A percentile compares a stretch with the other conserved stretches of the same genome.
phyloP scores from a whole-genome alignment of 192 early-diverging fungal species.

The Coemansia sp. region DNA sequence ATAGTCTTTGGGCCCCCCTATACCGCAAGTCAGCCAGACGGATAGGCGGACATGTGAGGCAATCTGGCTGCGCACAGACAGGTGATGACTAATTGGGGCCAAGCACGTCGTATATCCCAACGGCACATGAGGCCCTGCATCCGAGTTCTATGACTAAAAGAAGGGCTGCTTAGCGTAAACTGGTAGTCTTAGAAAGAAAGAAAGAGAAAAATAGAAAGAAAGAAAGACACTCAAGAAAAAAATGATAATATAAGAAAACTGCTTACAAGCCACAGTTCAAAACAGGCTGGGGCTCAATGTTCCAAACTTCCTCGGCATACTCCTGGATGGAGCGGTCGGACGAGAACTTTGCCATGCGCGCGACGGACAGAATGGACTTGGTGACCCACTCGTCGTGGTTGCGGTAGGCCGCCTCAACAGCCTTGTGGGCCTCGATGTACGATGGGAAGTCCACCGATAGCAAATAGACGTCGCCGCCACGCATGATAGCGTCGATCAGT shows the following conservation, averaged over 20 bases:
- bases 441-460: slow-evolving; percentile 79
- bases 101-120: neutral
- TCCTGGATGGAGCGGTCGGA: slow-evolving; percentile 87
- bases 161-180: too few species aligned
- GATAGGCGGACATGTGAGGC: neutral
- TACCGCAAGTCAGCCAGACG: slow-evolving; percentile 1
- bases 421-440: slow-evolving; percentile 48
- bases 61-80: neutral
- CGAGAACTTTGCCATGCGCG: slow-evolving; percentile 95
- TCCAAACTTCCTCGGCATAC: slow-evolving; percentile 94
- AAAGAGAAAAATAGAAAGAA: neutral
- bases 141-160: neutral
- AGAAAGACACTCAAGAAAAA: too few species aligned
- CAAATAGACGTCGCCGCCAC: slow-evolving; percentile 80
- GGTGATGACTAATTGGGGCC: neutral
- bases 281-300: slow-evolving; percentile 65
- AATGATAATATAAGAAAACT: neutral
- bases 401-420: slow-evolving; percentile 77
- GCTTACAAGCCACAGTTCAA: slow-evolving; percentile 23
- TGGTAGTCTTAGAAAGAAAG: neutral
- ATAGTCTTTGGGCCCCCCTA: neutral
- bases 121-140: neutral
- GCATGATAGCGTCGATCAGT: slow-evolving; percentile 75
- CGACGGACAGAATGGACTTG: slow-evolving; percentile 87
- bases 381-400: slow-evolving; percentile 84